Evolutionary conservation across 352 stramenopile species (phyloP).

Genomic region (Globisporangium spiculum): DNA sequence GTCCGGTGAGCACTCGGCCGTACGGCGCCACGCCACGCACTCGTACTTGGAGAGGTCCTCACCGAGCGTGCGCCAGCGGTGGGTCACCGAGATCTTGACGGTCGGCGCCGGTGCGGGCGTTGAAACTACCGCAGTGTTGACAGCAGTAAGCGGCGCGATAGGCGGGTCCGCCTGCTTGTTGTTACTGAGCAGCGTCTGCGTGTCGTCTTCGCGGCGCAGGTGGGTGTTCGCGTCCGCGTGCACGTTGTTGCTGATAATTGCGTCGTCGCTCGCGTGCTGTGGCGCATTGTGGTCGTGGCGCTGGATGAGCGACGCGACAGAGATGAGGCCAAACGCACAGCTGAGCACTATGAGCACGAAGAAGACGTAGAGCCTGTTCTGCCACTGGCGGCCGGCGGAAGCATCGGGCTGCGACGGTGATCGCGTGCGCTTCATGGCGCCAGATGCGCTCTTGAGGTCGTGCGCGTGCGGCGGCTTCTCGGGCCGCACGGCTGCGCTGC

Average conservation of each 20-base stretch:
- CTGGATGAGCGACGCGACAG: conserved; percentile 54
- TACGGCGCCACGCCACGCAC: conserved; percentile 52
- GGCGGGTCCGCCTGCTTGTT: not conserved
- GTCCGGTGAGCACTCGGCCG: conserved; percentile 38
- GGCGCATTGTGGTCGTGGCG: conserved; percentile 26
- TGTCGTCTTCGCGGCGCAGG: conserved; percentile 17
- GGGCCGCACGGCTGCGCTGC: conserved; percentile 13
- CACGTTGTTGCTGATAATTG: not conserved
- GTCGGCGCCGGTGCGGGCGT: conserved; percentile 7
- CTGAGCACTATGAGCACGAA: conserved; percentile 50
- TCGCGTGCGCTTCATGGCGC: not conserved
- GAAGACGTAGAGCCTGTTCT: conserved; percentile 22
- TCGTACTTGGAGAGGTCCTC: conserved; percentile 39
- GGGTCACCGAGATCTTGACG: conserved; percentile 10
- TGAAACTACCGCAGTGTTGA: not conserved
- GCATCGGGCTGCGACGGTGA: not conserved
- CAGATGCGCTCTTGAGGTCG: conserved; percentile 2
- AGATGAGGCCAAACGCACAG: conserved; percentile 51
- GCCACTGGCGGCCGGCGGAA: not conserved
- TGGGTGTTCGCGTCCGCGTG: conserved; percentile 10
- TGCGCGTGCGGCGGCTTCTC: not conserved
- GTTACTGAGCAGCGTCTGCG: conserved; percentile 13
- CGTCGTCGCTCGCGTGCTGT: conserved; percentile 5
- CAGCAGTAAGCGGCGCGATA: not conserved
- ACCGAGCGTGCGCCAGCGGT: conserved; percentile 12